Percentiles rank a stretch among this genome's conserved stretches.
Conservation (phyloP, 176 grass and related monocot genomes). For the barley (Hordeum vulgare) region MorexV3_pseudomolecules_assembly NC_058520.1:572265930-572266429, state of each 20-base stretch:
- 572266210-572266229: conserved; percentile 35
- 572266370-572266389: too few species aligned
- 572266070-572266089: conserved; percentile 70
- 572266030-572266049: conserved; percentile 15
- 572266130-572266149: conserved; percentile 4
- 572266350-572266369: background rate
- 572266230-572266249: background rate
- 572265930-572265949: background rate
- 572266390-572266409: too few species aligned
- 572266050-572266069: conserved; percentile 55
- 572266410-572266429: background rate
- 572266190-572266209: conserved; percentile 55
- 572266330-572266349: background rate
- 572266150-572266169: conserved; percentile 53
- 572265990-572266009: conserved; percentile 42
- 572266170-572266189: conserved; percentile 74
- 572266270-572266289: background rate
- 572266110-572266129: conserved; percentile 9
- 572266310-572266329: background rate
- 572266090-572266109: conserved; percentile 67
- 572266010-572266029: conserved; percentile 33
- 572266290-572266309: background rate
- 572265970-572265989: conserved; percentile 56
- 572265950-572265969: conserved; percentile 39
- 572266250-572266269: background rate